Conservation (phyloP, 805 yeast genomes). For the Starmera quercuum region DNA sequence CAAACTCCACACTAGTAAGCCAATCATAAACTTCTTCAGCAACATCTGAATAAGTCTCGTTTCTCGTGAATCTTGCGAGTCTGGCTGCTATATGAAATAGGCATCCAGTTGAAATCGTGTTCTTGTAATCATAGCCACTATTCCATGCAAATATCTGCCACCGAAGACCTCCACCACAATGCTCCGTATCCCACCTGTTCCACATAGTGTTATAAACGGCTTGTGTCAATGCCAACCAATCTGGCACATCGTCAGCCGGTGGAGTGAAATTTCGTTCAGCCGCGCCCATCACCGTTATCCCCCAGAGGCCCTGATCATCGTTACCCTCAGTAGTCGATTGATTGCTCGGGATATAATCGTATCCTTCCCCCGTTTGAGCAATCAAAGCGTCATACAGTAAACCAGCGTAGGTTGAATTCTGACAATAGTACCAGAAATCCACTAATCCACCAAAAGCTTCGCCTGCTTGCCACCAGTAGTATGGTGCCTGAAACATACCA, state of each 20-base stretch:
- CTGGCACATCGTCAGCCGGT: slow-evolving; percentile 34
- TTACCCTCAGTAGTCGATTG: slow-evolving; percentile 63
- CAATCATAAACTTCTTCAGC: slow-evolving; percentile 53
- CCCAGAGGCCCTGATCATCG: slow-evolving; percentile 73
- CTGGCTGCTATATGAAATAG: slow-evolving; percentile 57
- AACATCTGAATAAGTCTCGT: slow-evolving; percentile 44
- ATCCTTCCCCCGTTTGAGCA: slow-evolving; percentile 35
- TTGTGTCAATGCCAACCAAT: slow-evolving; percentile 54
- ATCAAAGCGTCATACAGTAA: slow-evolving; percentile 48
- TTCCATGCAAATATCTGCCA: slow-evolving; percentile 72
- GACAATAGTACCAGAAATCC: slow-evolving; percentile 66
- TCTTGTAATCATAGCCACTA: slow-evolving; percentile 60
- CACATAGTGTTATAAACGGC: slow-evolving; percentile 59
- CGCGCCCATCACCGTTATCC: slow-evolving; percentile 54
- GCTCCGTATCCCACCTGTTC: slow-evolving; percentile 48
- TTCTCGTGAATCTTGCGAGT: slow-evolving; percentile 52
- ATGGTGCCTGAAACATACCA: slow-evolving; percentile 73
- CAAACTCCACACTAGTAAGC: slow-evolving; percentile 44
- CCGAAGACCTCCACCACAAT: slow-evolving; percentile 60
- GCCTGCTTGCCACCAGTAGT: slow-evolving; percentile 92
- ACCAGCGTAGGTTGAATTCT: slow-evolving; percentile 56
- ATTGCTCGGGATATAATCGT: slow-evolving; percentile 53
- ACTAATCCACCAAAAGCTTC: slow-evolving; percentile 65
- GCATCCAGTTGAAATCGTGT: slow-evolving; percentile 56
- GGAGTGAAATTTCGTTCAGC: slow-evolving; percentile 52